phyloP scores from a whole-genome alignment of 768 basidiomycete species.

The Hypholoma fasciculare region DNA sequence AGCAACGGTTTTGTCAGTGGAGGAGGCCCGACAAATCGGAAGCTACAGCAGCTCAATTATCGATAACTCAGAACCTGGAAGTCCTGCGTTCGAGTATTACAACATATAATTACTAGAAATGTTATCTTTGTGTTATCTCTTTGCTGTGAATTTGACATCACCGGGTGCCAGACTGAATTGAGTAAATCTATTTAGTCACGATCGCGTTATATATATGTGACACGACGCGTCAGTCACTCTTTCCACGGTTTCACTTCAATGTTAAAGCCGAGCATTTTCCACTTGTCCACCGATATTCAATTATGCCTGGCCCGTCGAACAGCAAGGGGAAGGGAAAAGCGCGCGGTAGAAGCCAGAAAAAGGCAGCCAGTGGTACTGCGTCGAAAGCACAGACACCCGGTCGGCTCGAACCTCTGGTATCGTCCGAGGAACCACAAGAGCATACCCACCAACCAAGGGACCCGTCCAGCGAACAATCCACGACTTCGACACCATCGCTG shows the following conservation, averaged over 20 bases:
- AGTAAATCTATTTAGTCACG: not conserved
- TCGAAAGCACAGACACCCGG: not conserved
- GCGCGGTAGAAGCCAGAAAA: conserved; percentile 8
- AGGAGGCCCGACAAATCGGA: conserved; percentile 60
- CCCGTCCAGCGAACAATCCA: conserved; percentile 16
- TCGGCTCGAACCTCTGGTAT: not conserved
- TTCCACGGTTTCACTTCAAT: not conserved
- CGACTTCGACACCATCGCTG: conserved; percentile 17
- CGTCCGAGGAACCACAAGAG: not conserved
- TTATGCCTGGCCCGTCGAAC: conserved; percentile 68
- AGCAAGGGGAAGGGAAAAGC: conserved; percentile 34
- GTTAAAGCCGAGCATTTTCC: not conserved
- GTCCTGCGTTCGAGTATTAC: conserved; percentile 84
- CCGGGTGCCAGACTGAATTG: too few species aligned
- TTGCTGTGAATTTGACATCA: not conserved
- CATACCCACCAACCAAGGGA: not conserved
- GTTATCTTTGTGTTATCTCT: not conserved
- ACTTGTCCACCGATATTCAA: not conserved
- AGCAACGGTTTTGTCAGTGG: conserved; percentile 69
- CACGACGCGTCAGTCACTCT: not conserved
- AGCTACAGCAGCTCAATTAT: conserved; percentile 72
- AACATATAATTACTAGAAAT: conserved; percentile 46
- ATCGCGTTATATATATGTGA: not conserved
- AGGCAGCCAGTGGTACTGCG: not conserved
- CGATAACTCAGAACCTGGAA: conserved; percentile 86